Conservation (phyloP, 2,329 filamentous ascomycete genomes). For the Calycina herbarum region DNA sequence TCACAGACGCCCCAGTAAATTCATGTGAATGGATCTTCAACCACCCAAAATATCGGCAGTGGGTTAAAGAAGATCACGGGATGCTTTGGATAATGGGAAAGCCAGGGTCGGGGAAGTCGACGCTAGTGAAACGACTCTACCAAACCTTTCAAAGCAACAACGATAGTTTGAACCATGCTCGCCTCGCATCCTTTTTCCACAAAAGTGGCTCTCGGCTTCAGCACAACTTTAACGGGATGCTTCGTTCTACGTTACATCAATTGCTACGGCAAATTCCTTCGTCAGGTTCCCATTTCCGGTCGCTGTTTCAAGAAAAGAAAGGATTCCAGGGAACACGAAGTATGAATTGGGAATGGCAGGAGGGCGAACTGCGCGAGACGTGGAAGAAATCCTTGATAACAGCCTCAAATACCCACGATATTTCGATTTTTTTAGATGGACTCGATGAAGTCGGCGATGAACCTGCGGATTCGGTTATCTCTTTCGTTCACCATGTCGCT, state of each 20-base stretch:
- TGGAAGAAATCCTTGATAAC: slow-evolving; percentile 8
- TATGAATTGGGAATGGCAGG: slow-evolving; percentile 21
- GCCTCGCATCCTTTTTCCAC: background rate
- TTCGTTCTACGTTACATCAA: slow-evolving; percentile 38
- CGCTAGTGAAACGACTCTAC: background rate
- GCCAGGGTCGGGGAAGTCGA: background rate
- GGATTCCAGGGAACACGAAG: slow-evolving; percentile 9
- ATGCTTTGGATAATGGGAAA: background rate
- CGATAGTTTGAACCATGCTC: background rate
- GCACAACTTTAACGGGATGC: background rate
- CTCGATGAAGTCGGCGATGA: slow-evolving; percentile 30
- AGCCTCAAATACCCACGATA: slow-evolving; percentile 9
- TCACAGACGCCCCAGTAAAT: background rate
- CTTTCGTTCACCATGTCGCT: slow-evolving; percentile 14
- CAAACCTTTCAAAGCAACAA: background rate
- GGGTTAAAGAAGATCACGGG: background rate
- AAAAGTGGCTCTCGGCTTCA: background rate
- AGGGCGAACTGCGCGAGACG: slow-evolving; percentile 13
- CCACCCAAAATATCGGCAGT: background rate
- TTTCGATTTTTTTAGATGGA: slow-evolving; percentile 29
- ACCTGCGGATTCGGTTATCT: slow-evolving; percentile 19
- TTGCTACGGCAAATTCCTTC: slow-evolving; percentile 19
- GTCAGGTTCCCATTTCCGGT: slow-evolving; percentile 9
- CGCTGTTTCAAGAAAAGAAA: slow-evolving; percentile 17
- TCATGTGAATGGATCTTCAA: background rate